Evolutionary conservation across 768 basidiomycete species (phyloP), one percentile per base, ranked within the genome.

Genomic region (Panus rudis): DNA sequence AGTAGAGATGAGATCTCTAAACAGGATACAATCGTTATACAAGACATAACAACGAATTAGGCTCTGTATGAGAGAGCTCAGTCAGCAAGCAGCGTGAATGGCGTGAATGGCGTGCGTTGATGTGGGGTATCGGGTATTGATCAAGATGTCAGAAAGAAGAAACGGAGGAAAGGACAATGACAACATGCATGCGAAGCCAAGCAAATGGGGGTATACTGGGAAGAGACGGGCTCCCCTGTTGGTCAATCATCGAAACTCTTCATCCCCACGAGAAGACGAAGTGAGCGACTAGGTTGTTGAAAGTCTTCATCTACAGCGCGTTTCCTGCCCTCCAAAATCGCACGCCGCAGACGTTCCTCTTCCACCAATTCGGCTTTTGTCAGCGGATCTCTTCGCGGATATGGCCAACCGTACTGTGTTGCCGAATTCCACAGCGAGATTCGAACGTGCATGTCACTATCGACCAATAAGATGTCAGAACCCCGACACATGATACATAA

Each of bases 401-500:
- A 39, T 35, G 41, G 38, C 59, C 59, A 60, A 5, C 59, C 59
- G 28, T 49, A 49, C 40, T 50, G 41, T 27, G 52, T 47, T 25
- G 54, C 45, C 20, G 50, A 49, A 31, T 58, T 39, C 59, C 59
- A 60, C 6, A 58, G 47, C 27, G 59, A 44, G 14, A 58, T 49
- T 13, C 56, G 51, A 3, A 47, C 49, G 7, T 52, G 53, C 55
- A 60, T 58, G 37, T 60, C 59, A 20, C 59, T 60, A 27, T 6
- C 17, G 25, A 0, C 19, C 13, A 28, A 19, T 19, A 26, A 42
- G 26, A n/a, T 17, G 27, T 26, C 31, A 43, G 49, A 26, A 32
- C 7, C 20, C 6, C 19, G n/a, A n/a, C n/a, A n/a, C n/a, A 39
- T 12, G 11, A n/a, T 22, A 7, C 19, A 20, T 14, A n/a, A 26